Evolutionary conservation across 106 monocot species (phyloP).

Genomic region (Amphibolis antarctica): DNA sequence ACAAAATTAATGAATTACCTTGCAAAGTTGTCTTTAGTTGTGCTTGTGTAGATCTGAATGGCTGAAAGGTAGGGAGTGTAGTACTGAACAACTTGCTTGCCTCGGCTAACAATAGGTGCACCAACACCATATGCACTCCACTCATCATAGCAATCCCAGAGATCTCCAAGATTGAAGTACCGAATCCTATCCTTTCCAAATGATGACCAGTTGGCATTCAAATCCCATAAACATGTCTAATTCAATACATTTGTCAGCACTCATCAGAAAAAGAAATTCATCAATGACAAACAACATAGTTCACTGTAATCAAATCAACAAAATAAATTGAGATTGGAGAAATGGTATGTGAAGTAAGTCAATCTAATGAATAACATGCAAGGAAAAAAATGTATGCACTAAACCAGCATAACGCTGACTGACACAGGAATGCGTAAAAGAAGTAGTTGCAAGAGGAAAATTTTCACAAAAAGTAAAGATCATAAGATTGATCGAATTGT

Average conservation of each 20-base stretch:
- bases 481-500: too few species aligned
- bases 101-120: conserved; percentile 22
- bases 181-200: conserved; percentile 6
- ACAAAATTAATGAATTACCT: conserved; percentile 27
- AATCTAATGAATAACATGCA: too few species aligned
- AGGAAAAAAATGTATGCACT: too few species aligned
- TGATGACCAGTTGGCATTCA: conserved; percentile 3
- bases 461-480: too few species aligned
- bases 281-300: neutral
- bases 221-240: conserved; percentile 6
- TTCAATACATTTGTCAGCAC: neutral
- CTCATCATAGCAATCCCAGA: conserved; percentile 72
- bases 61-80: conserved; percentile 75
- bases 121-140: conserved; percentile 75
- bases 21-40: conserved; percentile 22
- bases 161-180: conserved; percentile 54
- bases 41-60: conserved; percentile 78
- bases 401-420: too few species aligned
- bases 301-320: neutral
- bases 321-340: neutral
- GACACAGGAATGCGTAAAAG: too few species aligned
- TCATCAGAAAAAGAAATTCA: neutral
- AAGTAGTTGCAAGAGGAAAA: too few species aligned
- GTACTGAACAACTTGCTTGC: conserved; percentile 38
- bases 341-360: neutral